These are phyloP conservation scores for Hypholoma fasciculare DNA, from an alignment of 768 basidiomycete species.

Conservation along the genomic window DNA sequence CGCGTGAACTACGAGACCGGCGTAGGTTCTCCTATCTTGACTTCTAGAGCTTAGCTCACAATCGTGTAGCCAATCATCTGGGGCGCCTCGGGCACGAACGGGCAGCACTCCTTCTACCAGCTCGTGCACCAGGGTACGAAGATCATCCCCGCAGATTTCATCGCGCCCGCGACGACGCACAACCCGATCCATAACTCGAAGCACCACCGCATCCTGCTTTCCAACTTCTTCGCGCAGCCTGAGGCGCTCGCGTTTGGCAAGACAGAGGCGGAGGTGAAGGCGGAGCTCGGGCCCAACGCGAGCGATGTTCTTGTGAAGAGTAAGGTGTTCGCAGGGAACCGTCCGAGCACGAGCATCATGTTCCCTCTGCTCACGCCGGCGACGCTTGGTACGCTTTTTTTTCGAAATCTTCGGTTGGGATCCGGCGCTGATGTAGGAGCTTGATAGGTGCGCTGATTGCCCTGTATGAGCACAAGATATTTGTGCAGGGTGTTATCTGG, in stretches of 20 bases:
- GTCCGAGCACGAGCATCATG: constrained; percentile 94
- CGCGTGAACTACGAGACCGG: constrained; percentile 97
- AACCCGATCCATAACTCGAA: constrained; percentile 87
- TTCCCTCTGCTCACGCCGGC: constrained; percentile 92
- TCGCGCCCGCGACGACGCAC: constrained; percentile 85
- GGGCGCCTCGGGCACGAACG: constrained; percentile 98
- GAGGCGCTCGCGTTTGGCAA: constrained; percentile 98
- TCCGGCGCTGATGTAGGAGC: too few relatives aligned
- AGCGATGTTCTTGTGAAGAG: constrained; percentile 89
- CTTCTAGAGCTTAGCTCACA: background rate
- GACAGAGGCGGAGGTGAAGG: constrained; percentile 82
- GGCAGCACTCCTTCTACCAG: constrained; percentile 99
- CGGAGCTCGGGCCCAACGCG: constrained; percentile 66
- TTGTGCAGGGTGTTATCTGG: constrained; percentile 96
- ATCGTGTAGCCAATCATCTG: constrained; percentile 87
- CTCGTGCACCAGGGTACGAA: constrained; percentile 94
- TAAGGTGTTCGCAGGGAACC: constrained; percentile 98
- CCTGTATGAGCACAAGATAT: constrained; percentile 98
- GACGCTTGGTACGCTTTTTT: constrained; percentile 75
- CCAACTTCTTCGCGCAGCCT: constrained; percentile 98
- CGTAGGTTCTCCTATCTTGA: constrained; percentile 43
- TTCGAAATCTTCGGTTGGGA: too few relatives aligned
- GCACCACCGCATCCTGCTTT: constrained; percentile 96
- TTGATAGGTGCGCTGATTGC: constrained; percentile 72
- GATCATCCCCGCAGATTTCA: constrained; percentile 88